Percentiles rank a stretch among this genome's conserved stretches.
Conservation (phyloP, 176 grass and related monocot species). For the Carex scoparia region DNA sequence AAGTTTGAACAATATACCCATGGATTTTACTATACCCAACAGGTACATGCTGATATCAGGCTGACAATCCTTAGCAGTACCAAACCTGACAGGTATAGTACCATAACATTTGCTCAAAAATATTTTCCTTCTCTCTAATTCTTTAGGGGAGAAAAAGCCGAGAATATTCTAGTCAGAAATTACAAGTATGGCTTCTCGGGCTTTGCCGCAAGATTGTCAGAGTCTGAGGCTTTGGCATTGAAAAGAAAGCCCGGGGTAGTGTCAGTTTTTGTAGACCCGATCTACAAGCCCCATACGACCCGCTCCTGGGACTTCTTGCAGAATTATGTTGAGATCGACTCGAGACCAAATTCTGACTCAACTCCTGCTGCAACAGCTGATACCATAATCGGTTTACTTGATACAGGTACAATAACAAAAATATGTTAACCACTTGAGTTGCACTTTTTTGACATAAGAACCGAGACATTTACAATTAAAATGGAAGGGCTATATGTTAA, state of each 20-base stretch:
- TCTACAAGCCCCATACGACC: constrained; percentile 74
- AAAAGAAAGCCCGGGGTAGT: constrained; percentile 46
- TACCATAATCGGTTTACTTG: constrained; percentile 67
- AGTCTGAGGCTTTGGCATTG: constrained; percentile 47
- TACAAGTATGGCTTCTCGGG: constrained; percentile 82
- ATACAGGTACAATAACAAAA: constrained; percentile 36
- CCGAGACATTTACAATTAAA: background rate
- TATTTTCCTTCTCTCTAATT: background rate
- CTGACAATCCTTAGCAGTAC: no score
- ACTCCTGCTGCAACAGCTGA: constrained; percentile 27
- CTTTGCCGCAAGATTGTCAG: constrained; percentile 58
- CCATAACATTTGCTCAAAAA: background rate
- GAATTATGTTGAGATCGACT: constrained; percentile 26
- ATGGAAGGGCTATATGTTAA: background rate
- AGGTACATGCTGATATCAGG: no score
- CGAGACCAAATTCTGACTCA: background rate
- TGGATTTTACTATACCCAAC: background rate
- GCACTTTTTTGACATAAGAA: background rate
- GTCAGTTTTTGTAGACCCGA: constrained; percentile 63
- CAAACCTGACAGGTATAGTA: background rate
- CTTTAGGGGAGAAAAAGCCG: constrained; percentile 25
- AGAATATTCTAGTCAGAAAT: constrained; percentile 50
- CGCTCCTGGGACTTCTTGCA: constrained; percentile 91
- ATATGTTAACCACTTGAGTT: background rate
- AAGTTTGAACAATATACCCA: background rate